Conservation (phyloP, 2,329 filamentous ascomycete genomes). For the Exserohilum rostratum region DNA sequence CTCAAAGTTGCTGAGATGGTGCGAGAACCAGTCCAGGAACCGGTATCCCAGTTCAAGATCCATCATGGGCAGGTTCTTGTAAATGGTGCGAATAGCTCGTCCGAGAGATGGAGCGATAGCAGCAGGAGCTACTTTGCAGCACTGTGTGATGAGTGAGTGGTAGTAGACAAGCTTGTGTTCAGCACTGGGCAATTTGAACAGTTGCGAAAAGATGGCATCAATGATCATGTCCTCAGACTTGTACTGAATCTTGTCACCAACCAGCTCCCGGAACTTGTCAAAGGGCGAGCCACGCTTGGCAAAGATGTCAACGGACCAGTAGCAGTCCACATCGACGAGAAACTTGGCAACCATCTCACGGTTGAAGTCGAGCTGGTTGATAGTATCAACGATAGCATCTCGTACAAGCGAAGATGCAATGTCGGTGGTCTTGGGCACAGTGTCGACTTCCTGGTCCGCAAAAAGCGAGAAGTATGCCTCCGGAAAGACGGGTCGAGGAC, state of each 20-base stretch:
- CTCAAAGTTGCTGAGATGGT: constrained; percentile 97
- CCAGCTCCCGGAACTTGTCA: constrained; percentile 75
- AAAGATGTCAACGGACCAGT: constrained; percentile 88
- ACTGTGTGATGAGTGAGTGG: constrained; percentile 90
- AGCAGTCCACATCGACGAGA: constrained; percentile 92
- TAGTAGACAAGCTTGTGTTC: constrained; percentile 98
- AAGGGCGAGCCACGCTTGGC: constrained; percentile 92
- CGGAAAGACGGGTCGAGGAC: constrained; percentile 79
- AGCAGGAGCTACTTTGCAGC: constrained; percentile 92
- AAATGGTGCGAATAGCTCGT: constrained; percentile 89
- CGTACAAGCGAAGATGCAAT: constrained; percentile 84
- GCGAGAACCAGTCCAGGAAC: constrained; percentile 97
- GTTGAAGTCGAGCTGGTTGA: constrained; percentile 94
- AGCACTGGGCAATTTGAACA: constrained; percentile 83
- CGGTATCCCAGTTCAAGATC: constrained; percentile 86
- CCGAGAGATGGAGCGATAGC: constrained; percentile 96
- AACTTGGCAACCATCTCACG: constrained; percentile 84
- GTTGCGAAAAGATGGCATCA: constrained; percentile 95
- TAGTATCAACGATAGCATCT: constrained; percentile 86
- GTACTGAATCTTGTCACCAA: constrained; percentile 78
- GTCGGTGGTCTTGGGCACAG: constrained; percentile 77
- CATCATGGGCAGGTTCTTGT: constrained; percentile 79
- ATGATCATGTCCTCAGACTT: constrained; percentile 97
- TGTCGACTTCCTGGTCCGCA: constrained; percentile 81
- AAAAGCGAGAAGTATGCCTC: constrained; percentile 96